Percentiles rank a stretch among this genome's conserved stretches.
Evolutionary conservation across 1,139 yeast species (phyloP).

Genomic region (Saccharomyces hybrid): DNA sequence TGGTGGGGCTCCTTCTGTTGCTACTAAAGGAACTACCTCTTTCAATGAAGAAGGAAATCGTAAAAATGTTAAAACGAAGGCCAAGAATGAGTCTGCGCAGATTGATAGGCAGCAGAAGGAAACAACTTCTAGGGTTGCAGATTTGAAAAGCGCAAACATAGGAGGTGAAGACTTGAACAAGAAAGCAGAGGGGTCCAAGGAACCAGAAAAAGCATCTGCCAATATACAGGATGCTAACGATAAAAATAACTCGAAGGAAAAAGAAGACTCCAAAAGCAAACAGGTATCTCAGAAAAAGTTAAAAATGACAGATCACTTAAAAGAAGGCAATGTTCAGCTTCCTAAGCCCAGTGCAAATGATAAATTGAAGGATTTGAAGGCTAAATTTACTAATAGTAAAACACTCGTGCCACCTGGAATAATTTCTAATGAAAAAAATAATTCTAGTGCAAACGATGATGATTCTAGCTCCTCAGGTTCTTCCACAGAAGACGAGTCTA

Average conservation of each 20-base stretch:
- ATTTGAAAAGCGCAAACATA: background rate
- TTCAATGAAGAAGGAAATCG: background rate
- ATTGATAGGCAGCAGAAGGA: background rate
- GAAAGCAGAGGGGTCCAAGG: background rate
- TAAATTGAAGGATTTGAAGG: slow-evolving; percentile 14
- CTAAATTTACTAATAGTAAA: slow-evolving; percentile 1
- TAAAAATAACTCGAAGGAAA: slow-evolving; percentile 2
- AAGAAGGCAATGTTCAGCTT: no score
- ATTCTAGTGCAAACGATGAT: slow-evolving; percentile 10
- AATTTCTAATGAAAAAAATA: slow-evolving; percentile 9
- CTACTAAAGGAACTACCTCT: background rate
- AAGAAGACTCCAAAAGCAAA: background rate
- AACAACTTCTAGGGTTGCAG: background rate
- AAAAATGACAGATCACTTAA: background rate
- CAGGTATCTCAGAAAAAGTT: background rate
- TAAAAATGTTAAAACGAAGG: background rate
- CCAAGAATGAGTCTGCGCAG: background rate
- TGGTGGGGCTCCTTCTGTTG: background rate
- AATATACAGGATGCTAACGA: background rate
- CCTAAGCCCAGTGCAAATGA: background rate
- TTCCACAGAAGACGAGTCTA: slow-evolving; percentile 1
- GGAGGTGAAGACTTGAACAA: background rate
- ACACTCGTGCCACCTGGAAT: background rate
- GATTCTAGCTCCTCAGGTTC: slow-evolving; percentile 3
- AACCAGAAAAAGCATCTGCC: background rate